Evolutionary conservation across 208 protist species (phyloP).

Genomic region (Crithidia fasciculata): DNA sequence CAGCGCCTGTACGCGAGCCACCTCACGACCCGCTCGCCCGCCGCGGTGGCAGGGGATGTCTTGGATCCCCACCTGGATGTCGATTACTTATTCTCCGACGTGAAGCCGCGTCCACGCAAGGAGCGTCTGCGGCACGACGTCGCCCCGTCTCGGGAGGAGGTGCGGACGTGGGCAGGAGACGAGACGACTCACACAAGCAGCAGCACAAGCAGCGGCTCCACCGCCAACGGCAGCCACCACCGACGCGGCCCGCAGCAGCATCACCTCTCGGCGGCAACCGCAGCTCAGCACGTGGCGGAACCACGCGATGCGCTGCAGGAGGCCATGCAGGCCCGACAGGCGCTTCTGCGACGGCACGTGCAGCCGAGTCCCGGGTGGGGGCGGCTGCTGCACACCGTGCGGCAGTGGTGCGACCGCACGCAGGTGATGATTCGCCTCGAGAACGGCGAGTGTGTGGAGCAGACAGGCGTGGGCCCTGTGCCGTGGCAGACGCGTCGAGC

Average conservation of each 20-base stretch:
- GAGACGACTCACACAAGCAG: background rate
- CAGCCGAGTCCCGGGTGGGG: slow-evolving; percentile 31
- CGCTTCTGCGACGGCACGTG: slow-evolving; percentile 33
- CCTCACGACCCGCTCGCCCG: slow-evolving; percentile 2
- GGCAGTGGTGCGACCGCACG: slow-evolving; percentile 64
- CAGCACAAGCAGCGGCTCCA: background rate
- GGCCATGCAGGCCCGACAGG: slow-evolving; percentile 23
- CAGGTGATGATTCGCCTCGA: slow-evolving; percentile 36
- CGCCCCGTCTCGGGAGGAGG: background rate
- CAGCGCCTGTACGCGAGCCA: slow-evolving; percentile 26
- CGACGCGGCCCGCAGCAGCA: background rate
- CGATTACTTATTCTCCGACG: slow-evolving; percentile 16
- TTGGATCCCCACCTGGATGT: slow-evolving; percentile 21
- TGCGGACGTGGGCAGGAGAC: background rate
- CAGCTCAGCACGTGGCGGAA: background rate
- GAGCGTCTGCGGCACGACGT: background rate
- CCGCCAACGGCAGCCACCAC: background rate
- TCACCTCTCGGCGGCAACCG: too few relatives aligned
- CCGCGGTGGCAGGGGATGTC: background rate
- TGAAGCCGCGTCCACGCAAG: background rate
- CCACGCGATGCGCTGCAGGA: slow-evolving; percentile 16
- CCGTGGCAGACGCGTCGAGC: too few relatives aligned
- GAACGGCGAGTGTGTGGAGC: slow-evolving; percentile 31
- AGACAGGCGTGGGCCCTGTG: slow-evolving; percentile 8
- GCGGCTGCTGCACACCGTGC: slow-evolving; percentile 41